Percentiles rank a stretch among this genome's conserved stretches.
Evolutionary conservation across 129 eudicot genomes (phyloP).

Genomic region (Artemisia tridentata): DNA sequence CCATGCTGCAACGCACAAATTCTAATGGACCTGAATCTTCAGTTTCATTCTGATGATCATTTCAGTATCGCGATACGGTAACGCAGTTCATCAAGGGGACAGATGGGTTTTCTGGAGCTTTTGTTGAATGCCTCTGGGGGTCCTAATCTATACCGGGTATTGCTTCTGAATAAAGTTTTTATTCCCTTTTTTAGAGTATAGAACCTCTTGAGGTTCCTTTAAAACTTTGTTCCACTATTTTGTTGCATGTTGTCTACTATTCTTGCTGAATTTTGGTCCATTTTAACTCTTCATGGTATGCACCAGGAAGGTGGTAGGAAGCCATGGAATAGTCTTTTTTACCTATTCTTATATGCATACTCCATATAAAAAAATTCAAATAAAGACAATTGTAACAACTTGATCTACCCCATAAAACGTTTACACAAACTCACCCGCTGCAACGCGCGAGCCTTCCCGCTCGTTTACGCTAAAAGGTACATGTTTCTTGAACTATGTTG

Average conservation of each 20-base stretch:
- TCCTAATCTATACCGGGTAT: constrained; percentile 92
- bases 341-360: too few relatives aligned
- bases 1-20: neutral
- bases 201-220: neutral
- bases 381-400: too few relatives aligned
- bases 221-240: constrained; percentile 7
- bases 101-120: constrained; percentile 94
- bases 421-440: too few relatives aligned
- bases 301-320: constrained; percentile 91
- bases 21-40: constrained; percentile 5
- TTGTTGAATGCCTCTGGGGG: constrained; percentile 99
- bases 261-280: neutral
- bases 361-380: too few relatives aligned
- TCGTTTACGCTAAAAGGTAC: too few relatives aligned
- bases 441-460: too few relatives aligned
- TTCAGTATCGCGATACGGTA: constrained; percentile 90
- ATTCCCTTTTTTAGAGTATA: neutral
- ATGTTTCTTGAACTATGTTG: too few relatives aligned
- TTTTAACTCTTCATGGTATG: constrained; percentile 14
- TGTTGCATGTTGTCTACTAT: constrained; percentile 1
- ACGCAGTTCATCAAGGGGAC: constrained; percentile 98
- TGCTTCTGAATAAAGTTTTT: neutral
- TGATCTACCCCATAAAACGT: too few relatives aligned
- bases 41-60: constrained; percentile 17
- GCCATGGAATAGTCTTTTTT: constrained; percentile 99